These are phyloP conservation scores for Trichoderma asperelloides DNA, from an alignment of 495 filamentous ascomycete species.

Conservation along the genomic window DNA sequence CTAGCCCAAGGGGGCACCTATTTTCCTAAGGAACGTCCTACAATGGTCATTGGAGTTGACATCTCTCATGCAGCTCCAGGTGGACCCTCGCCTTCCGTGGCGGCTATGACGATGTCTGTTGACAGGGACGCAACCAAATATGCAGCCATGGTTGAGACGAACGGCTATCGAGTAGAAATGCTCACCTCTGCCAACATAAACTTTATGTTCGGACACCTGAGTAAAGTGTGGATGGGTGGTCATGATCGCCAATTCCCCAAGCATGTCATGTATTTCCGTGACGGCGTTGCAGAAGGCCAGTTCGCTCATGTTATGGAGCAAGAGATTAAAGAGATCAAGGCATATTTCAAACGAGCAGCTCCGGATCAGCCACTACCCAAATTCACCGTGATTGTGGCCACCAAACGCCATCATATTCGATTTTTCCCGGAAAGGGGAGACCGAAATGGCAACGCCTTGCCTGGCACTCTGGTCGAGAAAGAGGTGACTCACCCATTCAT, in stretches of 20 bases:
- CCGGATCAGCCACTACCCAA: constrained; percentile 25
- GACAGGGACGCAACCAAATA: constrained; percentile 63
- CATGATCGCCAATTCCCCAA: constrained; percentile 46
- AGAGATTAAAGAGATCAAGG: constrained; percentile 65
- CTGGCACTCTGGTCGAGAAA: constrained; percentile 74
- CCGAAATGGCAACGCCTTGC: constrained; percentile 66
- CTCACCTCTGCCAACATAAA: constrained; percentile 55
- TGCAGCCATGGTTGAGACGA: constrained; percentile 65
- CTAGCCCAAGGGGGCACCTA: constrained; percentile 14
- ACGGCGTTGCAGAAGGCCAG: constrained; percentile 85
- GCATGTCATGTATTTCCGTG: constrained; percentile 85
- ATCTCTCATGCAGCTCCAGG: constrained; percentile 77
- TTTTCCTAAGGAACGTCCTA: constrained; percentile 38
- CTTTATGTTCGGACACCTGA: constrained; percentile 50
- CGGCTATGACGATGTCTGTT: constrained; percentile 75
- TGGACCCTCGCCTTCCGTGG: constrained; percentile 56
- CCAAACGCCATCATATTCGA: constrained; percentile 89
- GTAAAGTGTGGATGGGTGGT: constrained; percentile 49
- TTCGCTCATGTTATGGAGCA: constrained; percentile 62
- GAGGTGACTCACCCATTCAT: constrained; percentile 87
- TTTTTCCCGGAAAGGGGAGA: constrained; percentile 70
- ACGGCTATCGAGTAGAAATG: constrained; percentile 69
- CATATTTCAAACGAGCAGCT: constrained; percentile 31
- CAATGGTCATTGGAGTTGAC: constrained; percentile 79
- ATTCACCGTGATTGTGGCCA: constrained; percentile 73